phyloP scores from a whole-genome alignment of 148 eudicot species.

The Chenopodium formosanum region DNA sequence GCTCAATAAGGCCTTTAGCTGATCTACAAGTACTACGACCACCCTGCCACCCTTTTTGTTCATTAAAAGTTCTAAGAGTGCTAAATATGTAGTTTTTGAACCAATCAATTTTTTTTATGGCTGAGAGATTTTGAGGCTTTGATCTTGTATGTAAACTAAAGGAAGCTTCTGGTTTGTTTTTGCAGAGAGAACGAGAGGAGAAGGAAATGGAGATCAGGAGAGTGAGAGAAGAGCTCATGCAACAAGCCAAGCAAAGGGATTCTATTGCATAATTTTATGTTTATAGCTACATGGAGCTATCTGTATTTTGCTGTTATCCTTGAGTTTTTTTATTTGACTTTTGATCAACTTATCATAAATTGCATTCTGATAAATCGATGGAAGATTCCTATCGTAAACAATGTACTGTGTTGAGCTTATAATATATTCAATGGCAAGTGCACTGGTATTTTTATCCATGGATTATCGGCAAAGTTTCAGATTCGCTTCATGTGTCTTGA shows the following conservation, averaged over 20 bases:
- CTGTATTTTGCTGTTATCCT: slow-evolving; percentile 23
- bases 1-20: neutral
- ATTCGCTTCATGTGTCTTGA: neutral
- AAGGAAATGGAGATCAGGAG: slow-evolving; percentile 63
- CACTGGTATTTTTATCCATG: neutral
- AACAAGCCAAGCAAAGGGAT: slow-evolving; percentile 46
- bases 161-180: slow-evolving; percentile 2
- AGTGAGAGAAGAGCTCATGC: slow-evolving; percentile 58
- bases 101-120: neutral
- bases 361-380: slow-evolving; percentile 12
- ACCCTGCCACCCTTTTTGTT: neutral
- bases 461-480: neutral
- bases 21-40: neutral
- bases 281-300: slow-evolving; percentile 7
- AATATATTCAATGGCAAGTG: neutral
- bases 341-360: slow-evolving; percentile 24
- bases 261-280: slow-evolving; percentile 43
- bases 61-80: neutral
- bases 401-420: slow-evolving; percentile 8
- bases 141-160: slow-evolving; percentile 1
- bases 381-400: slow-evolving; percentile 15
- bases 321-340: slow-evolving; percentile 18
- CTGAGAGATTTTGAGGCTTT: neutral
- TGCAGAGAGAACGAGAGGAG: slow-evolving; percentile 75
- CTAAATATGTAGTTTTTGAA: neutral